A percentile compares a stretch with the other conserved stretches of the same genome.
Evolutionary conservation across 257 asterid genomes (phyloP).

Genomic region (Fraxinus cuspidata): DNA sequence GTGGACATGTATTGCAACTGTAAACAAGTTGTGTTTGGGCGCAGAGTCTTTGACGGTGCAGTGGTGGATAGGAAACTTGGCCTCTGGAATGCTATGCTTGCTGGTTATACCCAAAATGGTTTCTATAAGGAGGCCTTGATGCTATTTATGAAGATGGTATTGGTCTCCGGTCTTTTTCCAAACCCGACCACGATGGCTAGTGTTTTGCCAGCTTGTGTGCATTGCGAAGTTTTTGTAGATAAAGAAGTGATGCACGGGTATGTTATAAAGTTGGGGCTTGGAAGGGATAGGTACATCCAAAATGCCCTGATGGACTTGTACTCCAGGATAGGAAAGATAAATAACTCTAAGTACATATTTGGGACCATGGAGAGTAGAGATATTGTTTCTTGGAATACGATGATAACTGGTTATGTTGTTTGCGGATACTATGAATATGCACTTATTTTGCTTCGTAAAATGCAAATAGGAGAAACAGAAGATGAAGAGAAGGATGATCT

Average conservation of each 20-base stretch:
- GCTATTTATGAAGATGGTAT: constrained; percentile 57
- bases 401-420: constrained; percentile 78
- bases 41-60: constrained; percentile 55
- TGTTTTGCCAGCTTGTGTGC: constrained; percentile 86
- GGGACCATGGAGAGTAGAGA: constrained; percentile 66
- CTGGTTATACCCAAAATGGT: constrained; percentile 85
- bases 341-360: constrained; percentile 55
- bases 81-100: constrained; percentile 88
- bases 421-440: constrained; percentile 80
- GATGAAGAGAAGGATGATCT: constrained; percentile 19
- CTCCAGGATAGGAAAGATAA: constrained; percentile 64
- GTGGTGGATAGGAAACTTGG: constrained; percentile 50
- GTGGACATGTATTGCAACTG: constrained; percentile 96
- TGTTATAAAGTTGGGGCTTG: constrained; percentile 69
- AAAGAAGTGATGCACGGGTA: constrained; percentile 82
- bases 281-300: constrained; percentile 61
- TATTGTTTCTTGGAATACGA: constrained; percentile 80
- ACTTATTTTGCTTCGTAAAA: constrained; percentile 45
- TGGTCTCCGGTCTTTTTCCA: constrained; percentile 47
- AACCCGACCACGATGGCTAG: constrained; percentile 82
- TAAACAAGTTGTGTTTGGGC: constrained; percentile 56
- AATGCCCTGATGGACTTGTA: constrained; percentile 91
- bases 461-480: constrained; percentile 44
- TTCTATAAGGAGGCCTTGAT: constrained; percentile 52
- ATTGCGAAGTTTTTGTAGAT: constrained; percentile 55